Percentiles rank a stretch among this genome's conserved stretches.
phyloP scores from a whole-genome alignment of 2,329 filamentous ascomycete genomes.

The Tolypocladium ophioglossoides region DNA sequence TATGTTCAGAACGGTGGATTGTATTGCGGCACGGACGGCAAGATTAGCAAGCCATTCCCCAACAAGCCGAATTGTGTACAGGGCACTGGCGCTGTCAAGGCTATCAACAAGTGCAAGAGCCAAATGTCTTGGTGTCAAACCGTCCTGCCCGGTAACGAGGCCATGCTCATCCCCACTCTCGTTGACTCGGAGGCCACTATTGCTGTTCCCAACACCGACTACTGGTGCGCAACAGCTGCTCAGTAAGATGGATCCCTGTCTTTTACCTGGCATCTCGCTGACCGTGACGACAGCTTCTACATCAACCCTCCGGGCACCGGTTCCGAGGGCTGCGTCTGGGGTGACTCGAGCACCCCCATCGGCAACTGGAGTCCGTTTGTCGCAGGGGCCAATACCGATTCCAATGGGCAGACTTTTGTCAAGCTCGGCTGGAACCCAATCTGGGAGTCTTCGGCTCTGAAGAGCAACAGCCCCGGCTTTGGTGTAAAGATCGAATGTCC shows the following conservation, averaged over 20 bases:
- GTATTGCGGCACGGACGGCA: slow-evolving; percentile 57
- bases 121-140: slow-evolving; percentile 69
- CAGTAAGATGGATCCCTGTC: slow-evolving; percentile 44
- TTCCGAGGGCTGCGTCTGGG: slow-evolving; percentile 61
- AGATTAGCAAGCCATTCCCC: slow-evolving; percentile 59
- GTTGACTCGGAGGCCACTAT: slow-evolving; percentile 45
- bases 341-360: slow-evolving; percentile 46
- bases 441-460: slow-evolving; percentile 48
- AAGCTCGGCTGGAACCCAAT: slow-evolving; percentile 73
- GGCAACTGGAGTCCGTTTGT: slow-evolving; percentile 75
- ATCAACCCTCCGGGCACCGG: slow-evolving; percentile 64
- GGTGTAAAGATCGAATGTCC: slow-evolving; percentile 63
- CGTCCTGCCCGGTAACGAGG: slow-evolving; percentile 67
- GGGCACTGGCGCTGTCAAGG: slow-evolving; percentile 54
- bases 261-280: slow-evolving; percentile 3
- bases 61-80: slow-evolving; percentile 58
- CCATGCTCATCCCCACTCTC: slow-evolving; percentile 72
- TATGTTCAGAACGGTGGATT: slow-evolving; percentile 59
- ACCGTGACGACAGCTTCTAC: slow-evolving; percentile 51
- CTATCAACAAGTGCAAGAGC: slow-evolving; percentile 53
- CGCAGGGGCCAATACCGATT: slow-evolving; percentile 61
- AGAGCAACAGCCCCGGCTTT: slow-evolving; percentile 53
- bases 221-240: slow-evolving; percentile 64
- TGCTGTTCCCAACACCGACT: slow-evolving; percentile 58
- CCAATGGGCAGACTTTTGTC: slow-evolving; percentile 55